Evolutionary conservation across 805 yeast genomes (phyloP).

Genomic region (Hanseniaspora clermontiae): DNA sequence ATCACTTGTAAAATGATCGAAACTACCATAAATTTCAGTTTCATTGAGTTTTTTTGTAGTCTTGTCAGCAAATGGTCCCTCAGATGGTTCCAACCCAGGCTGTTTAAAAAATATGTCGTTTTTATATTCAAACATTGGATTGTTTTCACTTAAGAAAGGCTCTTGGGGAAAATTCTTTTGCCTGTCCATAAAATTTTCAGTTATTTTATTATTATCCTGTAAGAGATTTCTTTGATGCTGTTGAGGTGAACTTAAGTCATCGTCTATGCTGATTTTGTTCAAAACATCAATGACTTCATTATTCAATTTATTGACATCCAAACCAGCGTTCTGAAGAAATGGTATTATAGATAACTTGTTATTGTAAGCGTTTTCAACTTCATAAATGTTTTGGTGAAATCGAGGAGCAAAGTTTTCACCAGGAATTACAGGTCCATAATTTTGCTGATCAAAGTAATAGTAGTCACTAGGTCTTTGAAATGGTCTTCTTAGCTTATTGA

Average conservation of each 20-base stretch:
- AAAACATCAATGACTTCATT: constrained; percentile 2
- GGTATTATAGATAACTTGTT: constrained; percentile 1
- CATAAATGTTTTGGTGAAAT: neutral
- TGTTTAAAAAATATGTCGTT: neutral
- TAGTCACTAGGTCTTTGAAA: neutral
- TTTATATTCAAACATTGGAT: neutral
- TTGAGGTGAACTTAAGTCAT: neutral
- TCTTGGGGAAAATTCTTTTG: neutral
- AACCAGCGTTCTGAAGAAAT: constrained; percentile 5
- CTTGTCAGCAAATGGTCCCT: neutral
- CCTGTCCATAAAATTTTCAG: neutral
- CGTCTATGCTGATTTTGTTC: neutral
- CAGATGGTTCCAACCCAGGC: neutral
- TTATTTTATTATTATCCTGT: neutral
- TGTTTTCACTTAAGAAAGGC: neutral
- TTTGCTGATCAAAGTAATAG: neutral
- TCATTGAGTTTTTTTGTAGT: neutral
- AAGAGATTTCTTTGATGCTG: neutral
- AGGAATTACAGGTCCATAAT: neutral
- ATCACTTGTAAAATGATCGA: neutral
- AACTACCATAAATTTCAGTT: constrained; percentile 2
- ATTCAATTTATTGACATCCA: neutral
- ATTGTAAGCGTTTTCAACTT: neutral
- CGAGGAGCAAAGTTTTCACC: neutral
- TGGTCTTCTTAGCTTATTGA: neutral